Evolutionary conservation across 352 stramenopile species (phyloP).

Genomic region (Phytopythium boreale): DNA sequence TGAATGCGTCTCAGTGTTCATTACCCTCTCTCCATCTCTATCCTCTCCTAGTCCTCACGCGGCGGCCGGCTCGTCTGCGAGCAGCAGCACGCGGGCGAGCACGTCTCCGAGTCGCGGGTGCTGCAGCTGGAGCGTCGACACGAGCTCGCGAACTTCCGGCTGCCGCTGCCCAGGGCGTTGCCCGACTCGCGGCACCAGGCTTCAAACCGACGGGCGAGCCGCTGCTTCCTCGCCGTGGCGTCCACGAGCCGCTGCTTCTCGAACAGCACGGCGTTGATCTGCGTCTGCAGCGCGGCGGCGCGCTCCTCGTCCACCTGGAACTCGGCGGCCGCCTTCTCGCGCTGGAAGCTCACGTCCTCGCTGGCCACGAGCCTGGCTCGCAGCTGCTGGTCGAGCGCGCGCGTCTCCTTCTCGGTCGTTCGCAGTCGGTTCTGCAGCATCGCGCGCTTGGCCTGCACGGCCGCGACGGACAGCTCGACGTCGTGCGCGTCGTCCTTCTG

Average conservation of each 20-base stretch:
- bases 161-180: constrained; percentile 22
- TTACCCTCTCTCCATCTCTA: neutral
- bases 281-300: constrained; percentile 57
- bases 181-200: constrained; percentile 38
- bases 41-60: neutral
- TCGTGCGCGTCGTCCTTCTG: constrained; percentile 47
- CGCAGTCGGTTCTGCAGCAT: constrained; percentile 70
- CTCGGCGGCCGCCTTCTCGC: constrained; percentile 71
- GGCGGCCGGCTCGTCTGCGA: constrained; percentile 60
- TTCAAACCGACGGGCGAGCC: constrained; percentile 71
- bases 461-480: constrained; percentile 77
- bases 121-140: constrained; percentile 53
- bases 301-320: constrained; percentile 81
- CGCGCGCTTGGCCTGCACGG: constrained; percentile 83
- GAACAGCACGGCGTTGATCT: constrained; percentile 88
- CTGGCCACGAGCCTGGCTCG: constrained; percentile 52
- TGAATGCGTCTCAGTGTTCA: neutral
- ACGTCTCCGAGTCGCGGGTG: constrained; percentile 83
- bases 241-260: constrained; percentile 90
- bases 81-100: constrained; percentile 70
- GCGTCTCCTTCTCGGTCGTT: constrained; percentile 63
- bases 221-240: constrained; percentile 60
- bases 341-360: constrained; percentile 72
- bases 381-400: constrained; percentile 62
- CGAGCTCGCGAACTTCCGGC: constrained; percentile 63